These are phyloP conservation scores for Rhizophora mangle DNA, from an alignment of 345 rosid genomes.

Conservation along the genomic window DNA sequence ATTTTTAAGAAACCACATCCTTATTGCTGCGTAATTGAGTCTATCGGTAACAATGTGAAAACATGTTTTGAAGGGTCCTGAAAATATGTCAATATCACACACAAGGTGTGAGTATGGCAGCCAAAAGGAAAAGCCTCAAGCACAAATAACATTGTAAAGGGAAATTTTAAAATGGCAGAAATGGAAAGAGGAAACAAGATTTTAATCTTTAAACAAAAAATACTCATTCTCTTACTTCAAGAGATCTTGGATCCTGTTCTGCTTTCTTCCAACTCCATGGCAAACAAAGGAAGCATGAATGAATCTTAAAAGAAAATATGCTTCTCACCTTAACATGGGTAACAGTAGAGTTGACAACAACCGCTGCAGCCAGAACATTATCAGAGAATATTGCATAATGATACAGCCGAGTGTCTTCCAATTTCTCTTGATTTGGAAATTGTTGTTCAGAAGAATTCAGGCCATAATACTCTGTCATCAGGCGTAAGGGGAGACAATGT, in stretches of 20 bases:
- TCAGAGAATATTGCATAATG: conserved; percentile 98
- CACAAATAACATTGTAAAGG: background rate
- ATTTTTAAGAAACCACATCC: conserved; percentile 93
- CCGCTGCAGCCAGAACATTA: conserved; percentile 83
- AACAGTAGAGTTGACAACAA: conserved; percentile 84
- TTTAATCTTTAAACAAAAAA: background rate
- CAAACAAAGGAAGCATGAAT: conserved; percentile 2
- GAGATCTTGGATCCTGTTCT: background rate
- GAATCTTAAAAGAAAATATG: background rate
- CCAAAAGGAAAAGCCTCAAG: background rate
- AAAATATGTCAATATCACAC: conserved; percentile 26
- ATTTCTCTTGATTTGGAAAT: conserved; percentile 65
- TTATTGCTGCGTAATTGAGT: conserved; percentile 95
- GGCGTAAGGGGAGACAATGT: conserved; percentile 95
- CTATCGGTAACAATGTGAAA: conserved; percentile 89
- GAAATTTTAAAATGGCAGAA: background rate
- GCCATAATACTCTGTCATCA: conserved; percentile 68
- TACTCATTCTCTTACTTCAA: background rate
- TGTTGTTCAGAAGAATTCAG: conserved; percentile 64
- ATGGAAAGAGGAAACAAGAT: background rate
- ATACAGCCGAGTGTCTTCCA: conserved; percentile 63
- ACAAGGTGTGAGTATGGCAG: conserved; percentile 20
- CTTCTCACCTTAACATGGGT: conserved; percentile 74
- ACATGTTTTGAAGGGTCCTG: conserved; percentile 90
- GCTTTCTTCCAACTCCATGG: background rate